These are phyloP conservation scores for Boeremia lycopersici DNA, from an alignment of 2,329 filamentous ascomycete genomes.

Conservation along the genomic window DNA sequence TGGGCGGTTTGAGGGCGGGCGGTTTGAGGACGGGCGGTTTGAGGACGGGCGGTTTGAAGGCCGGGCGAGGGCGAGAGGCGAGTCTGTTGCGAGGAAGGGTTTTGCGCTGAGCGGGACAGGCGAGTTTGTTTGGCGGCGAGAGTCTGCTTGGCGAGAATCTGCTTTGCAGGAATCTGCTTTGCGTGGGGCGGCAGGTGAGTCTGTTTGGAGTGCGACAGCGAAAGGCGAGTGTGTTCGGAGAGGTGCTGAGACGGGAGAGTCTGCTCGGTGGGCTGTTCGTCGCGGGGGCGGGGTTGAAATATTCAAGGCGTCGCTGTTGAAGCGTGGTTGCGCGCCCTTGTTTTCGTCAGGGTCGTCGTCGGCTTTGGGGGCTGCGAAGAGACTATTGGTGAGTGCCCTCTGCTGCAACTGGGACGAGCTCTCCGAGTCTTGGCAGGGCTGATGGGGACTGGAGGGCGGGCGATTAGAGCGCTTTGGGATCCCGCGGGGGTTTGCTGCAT, in stretches of 20 bases:
- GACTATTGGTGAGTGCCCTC: constrained; percentile 11
- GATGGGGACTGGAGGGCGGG: constrained; percentile 17
- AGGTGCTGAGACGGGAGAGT: background rate
- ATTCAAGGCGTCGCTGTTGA: no score
- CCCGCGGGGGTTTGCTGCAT: constrained; percentile 20
- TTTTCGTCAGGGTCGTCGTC: background rate
- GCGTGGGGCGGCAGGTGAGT: background rate
- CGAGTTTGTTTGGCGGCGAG: background rate
- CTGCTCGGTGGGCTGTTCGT: no score
- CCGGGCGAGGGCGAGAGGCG: background rate
- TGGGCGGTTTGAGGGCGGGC: background rate
- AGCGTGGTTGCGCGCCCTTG: background rate
- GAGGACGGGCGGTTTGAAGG: no score
- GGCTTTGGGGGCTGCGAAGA: constrained; percentile 7
- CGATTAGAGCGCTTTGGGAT: constrained; percentile 26
- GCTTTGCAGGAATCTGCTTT: background rate
- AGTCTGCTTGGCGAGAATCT: background rate
- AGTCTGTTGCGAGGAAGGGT: no score
- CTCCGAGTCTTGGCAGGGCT: constrained; percentile 22
- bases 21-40: background rate
- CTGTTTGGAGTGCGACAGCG: background rate
- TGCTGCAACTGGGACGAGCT: constrained; percentile 17
- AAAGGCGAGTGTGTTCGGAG: background rate
- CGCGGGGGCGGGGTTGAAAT: background rate
- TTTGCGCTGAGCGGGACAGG: no score